Percentiles rank a stretch among this genome's conserved stretches.
Evolutionary conservation across 192 early-diverging fungal species (phyloP).

Genomic region (Neocallimastix lanati): DNA sequence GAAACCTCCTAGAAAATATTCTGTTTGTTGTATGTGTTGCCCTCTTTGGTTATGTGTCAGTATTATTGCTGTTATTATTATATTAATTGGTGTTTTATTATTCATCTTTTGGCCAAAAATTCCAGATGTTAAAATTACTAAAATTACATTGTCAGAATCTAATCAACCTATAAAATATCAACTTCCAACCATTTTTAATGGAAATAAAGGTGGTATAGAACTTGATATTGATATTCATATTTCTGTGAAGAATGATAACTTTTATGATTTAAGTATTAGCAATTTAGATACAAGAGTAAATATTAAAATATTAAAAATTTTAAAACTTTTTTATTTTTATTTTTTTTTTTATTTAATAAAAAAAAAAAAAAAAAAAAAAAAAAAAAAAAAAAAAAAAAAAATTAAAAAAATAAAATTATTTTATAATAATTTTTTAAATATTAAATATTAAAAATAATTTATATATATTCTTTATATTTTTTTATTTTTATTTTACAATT

Average conservation of each 20-base stretch:
- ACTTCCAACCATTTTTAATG: not conserved
- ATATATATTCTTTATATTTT: too few relatives aligned
- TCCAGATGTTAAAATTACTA: not conserved
- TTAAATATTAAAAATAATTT: too few relatives aligned
- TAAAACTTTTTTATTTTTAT: too few relatives aligned
- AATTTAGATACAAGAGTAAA: not conserved
- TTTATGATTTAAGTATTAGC: not conserved
- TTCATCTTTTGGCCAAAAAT: not conserved
- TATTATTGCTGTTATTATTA: not conserved
- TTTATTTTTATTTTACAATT: too few relatives aligned
- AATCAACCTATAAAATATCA: not conserved
- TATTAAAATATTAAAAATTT: too few relatives aligned
- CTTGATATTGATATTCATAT: not conserved
- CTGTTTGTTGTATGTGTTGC: not conserved
- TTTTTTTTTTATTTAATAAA: too few relatives aligned
- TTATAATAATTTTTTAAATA: too few relatives aligned
- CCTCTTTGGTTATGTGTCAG: not conserved
- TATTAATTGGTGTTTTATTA: not conserved
- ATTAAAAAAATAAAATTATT: too few relatives aligned
- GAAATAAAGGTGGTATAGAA: not conserved
- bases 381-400: too few relatives aligned
- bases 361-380: too few relatives aligned
- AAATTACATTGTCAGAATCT: not conserved
- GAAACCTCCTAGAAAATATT: not conserved
- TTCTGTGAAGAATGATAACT: not conserved